A percentile compares a stretch with the other conserved stretches of the same genome.
phyloP scores from a whole-genome alignment of 306 rosid species.

The Cucurbita maxima region DNA sequence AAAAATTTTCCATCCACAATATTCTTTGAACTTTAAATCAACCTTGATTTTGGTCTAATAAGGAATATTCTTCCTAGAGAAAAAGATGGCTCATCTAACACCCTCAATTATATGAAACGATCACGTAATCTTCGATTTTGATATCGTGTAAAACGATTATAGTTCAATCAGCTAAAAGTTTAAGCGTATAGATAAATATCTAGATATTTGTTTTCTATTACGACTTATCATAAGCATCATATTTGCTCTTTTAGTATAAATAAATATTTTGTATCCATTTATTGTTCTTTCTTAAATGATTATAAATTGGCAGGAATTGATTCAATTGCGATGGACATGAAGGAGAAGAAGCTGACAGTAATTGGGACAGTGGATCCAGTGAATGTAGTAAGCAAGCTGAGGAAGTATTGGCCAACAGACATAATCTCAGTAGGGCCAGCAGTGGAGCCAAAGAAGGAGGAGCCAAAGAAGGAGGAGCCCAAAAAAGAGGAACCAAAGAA shows the following conservation, averaged over 20 bases:
- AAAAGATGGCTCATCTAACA: not conserved
- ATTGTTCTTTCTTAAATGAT: too few species aligned
- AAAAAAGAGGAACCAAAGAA: slow-evolving; percentile 27
- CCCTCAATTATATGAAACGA: not conserved
- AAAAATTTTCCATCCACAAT: not conserved
- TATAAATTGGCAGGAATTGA: slow-evolving; percentile 48
- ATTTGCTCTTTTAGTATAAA: too few species aligned
- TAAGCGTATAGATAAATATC: not conserved
- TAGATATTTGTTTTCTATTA: too few species aligned
- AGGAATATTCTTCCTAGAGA: not conserved
- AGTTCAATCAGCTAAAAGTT: not conserved
- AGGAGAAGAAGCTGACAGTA: slow-evolving; percentile 47
- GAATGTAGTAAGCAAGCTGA: slow-evolving; percentile 42
- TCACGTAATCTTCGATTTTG: not conserved
- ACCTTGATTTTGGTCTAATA: not conserved
- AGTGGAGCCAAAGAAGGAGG: slow-evolving; percentile 53
- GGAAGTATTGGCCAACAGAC: slow-evolving; percentile 41
- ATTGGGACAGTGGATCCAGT: slow-evolving; percentile 54
- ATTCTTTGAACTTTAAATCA: not conserved
- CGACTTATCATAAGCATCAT: too few species aligned
- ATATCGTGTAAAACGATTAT: not conserved
- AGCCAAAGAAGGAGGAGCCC: slow-evolving; percentile 30
- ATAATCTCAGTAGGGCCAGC: slow-evolving; percentile 48
- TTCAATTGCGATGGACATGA: slow-evolving; percentile 56
- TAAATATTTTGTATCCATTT: too few species aligned